These are phyloP conservation scores for Circinella minor DNA, from an alignment of 371 early-diverging fungal genomes.

Conservation along the genomic window DNA sequence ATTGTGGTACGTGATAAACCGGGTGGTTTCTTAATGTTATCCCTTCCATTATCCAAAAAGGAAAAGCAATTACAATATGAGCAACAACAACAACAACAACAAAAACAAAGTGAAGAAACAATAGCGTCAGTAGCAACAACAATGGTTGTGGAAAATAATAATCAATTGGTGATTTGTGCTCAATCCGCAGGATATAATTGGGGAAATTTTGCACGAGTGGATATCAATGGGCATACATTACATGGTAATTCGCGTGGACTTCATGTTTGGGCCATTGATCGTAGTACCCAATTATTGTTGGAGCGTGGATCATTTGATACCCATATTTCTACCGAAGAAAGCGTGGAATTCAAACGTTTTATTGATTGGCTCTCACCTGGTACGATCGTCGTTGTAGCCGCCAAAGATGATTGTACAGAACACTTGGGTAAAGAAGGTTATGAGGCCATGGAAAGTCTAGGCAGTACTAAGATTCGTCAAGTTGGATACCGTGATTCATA, in stretches of 20 bases:
- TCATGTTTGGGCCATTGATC: slow-evolving; percentile 76
- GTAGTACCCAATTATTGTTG: slow-evolving; percentile 58
- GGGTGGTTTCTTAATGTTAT: slow-evolving; percentile 47
- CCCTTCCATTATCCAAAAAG: slow-evolving; percentile 10
- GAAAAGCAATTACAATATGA: background rate
- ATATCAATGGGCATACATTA: slow-evolving; percentile 65
- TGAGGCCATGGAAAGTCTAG: slow-evolving; percentile 63
- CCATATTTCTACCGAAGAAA: slow-evolving; percentile 72
- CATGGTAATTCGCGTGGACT: slow-evolving; percentile 75
- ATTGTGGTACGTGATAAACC: slow-evolving; percentile 56
- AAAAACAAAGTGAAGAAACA: background rate
- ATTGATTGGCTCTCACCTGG: slow-evolving; percentile 68
- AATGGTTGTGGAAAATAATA: background rate
- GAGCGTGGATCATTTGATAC: slow-evolving; percentile 81
- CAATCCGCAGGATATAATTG: slow-evolving; percentile 79
- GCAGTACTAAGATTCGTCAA: slow-evolving; percentile 59
- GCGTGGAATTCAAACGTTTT: slow-evolving; percentile 70
- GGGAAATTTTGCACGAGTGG: slow-evolving; percentile 77
- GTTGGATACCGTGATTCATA: slow-evolving; percentile 80
- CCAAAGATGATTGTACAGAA: slow-evolving; percentile 77
- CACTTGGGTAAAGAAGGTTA: slow-evolving; percentile 64
- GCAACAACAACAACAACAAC: background rate
- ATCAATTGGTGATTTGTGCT: slow-evolving; percentile 44
- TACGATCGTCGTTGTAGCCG: slow-evolving; percentile 68
- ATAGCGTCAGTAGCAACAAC: background rate